These are phyloP conservation scores for Aspergillus funiculosus DNA, from an alignment of 495 filamentous ascomycete species.

Conservation along the genomic window DNA sequence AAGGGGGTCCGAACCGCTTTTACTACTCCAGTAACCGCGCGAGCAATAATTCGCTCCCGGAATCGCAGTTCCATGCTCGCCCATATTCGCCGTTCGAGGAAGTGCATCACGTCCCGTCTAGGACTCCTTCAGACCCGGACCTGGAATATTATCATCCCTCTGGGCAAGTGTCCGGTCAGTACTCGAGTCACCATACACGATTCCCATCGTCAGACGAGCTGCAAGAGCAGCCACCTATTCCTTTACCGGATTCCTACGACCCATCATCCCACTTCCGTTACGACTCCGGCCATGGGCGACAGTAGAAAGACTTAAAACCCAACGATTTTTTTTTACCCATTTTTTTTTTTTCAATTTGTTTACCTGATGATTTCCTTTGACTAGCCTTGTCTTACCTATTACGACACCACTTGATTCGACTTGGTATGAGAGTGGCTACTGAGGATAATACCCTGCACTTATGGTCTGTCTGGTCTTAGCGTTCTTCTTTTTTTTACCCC, in stretches of 20 bases:
- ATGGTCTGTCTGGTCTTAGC: neutral
- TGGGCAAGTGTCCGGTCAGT: neutral
- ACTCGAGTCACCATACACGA: neutral
- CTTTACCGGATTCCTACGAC: slow-evolving; percentile 32
- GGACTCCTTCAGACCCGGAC: slow-evolving; percentile 8
- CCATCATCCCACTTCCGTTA: slow-evolving; percentile 30
- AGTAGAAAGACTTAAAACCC: slow-evolving; percentile 25
- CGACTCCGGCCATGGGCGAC: slow-evolving; percentile 18
- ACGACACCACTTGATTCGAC: neutral
- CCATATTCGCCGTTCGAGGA: slow-evolving; percentile 29
- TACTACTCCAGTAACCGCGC: slow-evolving; percentile 13
- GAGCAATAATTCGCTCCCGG: slow-evolving; percentile 14
- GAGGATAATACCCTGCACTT: slow-evolving; percentile 10
- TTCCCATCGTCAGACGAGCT: slow-evolving; percentile 14
- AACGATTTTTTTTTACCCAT: slow-evolving; percentile 5
- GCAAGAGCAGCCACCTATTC: slow-evolving; percentile 33
- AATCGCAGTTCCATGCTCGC: slow-evolving; percentile 9
- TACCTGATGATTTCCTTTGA: neutral
- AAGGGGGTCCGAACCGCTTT: slow-evolving; percentile 20
- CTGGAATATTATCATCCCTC: neutral
- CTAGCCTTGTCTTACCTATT: neutral
- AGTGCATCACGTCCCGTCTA: slow-evolving; percentile 19
- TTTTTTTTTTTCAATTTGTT: neutral
- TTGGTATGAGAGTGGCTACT: neutral
- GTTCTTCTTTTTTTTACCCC: slow-evolving; percentile 5